phyloP scores from a whole-genome alignment of 306 rosid species.

The Ammopiptanthus mongolicus region DNA sequence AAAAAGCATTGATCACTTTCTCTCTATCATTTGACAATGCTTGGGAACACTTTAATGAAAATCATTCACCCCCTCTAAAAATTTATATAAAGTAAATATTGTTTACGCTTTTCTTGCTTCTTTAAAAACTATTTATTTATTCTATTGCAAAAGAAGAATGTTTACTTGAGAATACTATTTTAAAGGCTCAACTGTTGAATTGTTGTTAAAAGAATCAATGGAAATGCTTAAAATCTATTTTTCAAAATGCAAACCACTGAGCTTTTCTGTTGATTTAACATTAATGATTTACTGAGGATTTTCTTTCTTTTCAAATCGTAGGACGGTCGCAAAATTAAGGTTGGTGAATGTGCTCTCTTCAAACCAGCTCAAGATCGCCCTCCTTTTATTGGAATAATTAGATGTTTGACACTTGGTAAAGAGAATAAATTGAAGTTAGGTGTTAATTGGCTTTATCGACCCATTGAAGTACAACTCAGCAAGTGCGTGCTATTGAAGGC shows the following conservation, averaged over 20 bases:
- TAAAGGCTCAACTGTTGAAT: not conserved
- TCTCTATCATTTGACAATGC: not conserved
- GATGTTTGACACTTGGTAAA: slow-evolving; percentile 40
- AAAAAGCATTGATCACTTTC: not conserved
- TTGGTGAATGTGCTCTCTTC: slow-evolving; percentile 88
- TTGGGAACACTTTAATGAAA: not conserved
- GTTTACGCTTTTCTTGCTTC: not conserved
- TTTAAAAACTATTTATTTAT: not conserved
- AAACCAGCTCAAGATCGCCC: slow-evolving; percentile 61
- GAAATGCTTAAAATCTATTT: not conserved
- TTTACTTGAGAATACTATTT: not conserved
- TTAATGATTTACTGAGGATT: not conserved
- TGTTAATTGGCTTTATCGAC: slow-evolving; percentile 84
- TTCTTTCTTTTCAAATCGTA: slow-evolving; percentile 5
- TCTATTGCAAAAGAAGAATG: not conserved
- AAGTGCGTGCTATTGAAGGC: slow-evolving; percentile 63
- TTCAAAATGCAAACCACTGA: not conserved
- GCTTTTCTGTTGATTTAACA: not conserved
- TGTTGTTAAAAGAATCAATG: not conserved
- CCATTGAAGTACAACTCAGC: slow-evolving; percentile 64
- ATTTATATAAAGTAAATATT: not conserved
- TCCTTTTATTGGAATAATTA: slow-evolving; percentile 75
- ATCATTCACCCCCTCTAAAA: not conserved
- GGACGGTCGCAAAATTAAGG: slow-evolving; percentile 69
- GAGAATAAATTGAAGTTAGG: slow-evolving; percentile 48